Conservation (phyloP, 768 basidiomycete species). For the Mycena vulgaris region DNA sequence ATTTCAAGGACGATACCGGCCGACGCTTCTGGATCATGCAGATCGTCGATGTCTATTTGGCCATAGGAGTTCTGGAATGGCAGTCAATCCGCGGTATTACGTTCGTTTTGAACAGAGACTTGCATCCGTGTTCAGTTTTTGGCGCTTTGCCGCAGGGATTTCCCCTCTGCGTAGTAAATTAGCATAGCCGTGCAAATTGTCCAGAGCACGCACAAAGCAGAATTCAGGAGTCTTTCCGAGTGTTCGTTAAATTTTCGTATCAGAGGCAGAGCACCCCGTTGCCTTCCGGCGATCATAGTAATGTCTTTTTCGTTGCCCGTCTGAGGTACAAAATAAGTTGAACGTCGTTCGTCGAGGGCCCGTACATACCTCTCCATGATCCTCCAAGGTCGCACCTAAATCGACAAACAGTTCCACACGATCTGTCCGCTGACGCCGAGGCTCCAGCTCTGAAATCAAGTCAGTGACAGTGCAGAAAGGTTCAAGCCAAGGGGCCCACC, state of each 20-base stretch:
- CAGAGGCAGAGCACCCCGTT: slow-evolving; percentile 89
- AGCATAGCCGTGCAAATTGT: slow-evolving; percentile 9
- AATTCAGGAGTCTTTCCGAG: slow-evolving; percentile 89
- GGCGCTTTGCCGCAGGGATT: slow-evolving; percentile 71
- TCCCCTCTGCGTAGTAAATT: slow-evolving; percentile 63
- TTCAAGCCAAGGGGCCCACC: slow-evolving; percentile 63
- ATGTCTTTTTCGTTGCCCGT: slow-evolving; percentile 91
- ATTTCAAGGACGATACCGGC: slow-evolving; percentile 87
- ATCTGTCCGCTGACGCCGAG: slow-evolving; percentile 76
- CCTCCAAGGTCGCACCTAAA: slow-evolving; percentile 90
- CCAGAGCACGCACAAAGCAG: slow-evolving; percentile 70
- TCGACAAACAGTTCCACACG: slow-evolving; percentile 85
- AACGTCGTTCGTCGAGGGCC: slow-evolving; percentile 10
- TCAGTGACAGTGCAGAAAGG: neutral
- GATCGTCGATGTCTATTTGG: slow-evolving; percentile 88
- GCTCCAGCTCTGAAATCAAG: slow-evolving; percentile 75
- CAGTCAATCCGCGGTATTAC: neutral
- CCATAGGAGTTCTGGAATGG: slow-evolving; percentile 54
- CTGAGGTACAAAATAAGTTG: slow-evolving; percentile 54
- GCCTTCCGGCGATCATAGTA: slow-evolving; percentile 96
- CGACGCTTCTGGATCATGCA: slow-evolving; percentile 78
- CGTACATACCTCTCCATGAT: slow-evolving; percentile 84
- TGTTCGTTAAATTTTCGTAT: slow-evolving; percentile 99
- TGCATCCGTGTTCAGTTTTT: slow-evolving; percentile 66
- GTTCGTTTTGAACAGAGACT: slow-evolving; percentile 14